phyloP scores from a whole-genome alignment of 345 rosid species.

The Psidium friedrichsthalianum region DNA sequence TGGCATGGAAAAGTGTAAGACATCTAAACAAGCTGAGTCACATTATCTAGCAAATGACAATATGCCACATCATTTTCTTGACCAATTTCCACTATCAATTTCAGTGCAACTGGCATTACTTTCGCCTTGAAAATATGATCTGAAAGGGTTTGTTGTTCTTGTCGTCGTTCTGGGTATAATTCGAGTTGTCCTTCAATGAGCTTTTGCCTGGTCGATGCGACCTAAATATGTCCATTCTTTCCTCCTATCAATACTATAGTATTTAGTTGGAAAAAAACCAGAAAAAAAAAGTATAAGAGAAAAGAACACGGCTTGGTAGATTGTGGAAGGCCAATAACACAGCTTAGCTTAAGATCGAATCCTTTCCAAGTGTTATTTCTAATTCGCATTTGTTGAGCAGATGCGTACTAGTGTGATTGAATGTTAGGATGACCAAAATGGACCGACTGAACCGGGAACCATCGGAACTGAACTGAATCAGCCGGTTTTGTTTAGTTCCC shows the following conservation, averaged over 20 bases:
- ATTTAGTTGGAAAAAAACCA: not conserved
- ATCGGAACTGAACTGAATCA: too few relatives aligned
- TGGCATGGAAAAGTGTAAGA: not conserved
- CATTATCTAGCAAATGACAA: not conserved
- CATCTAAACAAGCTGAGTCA: not conserved
- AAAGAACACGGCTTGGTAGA: not conserved
- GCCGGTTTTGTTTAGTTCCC: too few relatives aligned
- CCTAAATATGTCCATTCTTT: not conserved
- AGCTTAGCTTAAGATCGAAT: not conserved
- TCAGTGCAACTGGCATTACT: not conserved
- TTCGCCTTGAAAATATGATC: not conserved
- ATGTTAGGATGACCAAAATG: too few relatives aligned
- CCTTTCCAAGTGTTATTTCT: not conserved
- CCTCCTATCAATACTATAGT: not conserved
- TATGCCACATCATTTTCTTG: not conserved
- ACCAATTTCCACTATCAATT: not conserved
- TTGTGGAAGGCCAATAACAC: not conserved
- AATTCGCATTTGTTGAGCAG: not conserved
- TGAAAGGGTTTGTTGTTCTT: not conserved
- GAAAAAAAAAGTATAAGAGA: not conserved
- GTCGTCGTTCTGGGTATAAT: not conserved
- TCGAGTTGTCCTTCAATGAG: not conserved
- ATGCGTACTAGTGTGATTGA: not conserved
- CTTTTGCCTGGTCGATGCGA: not conserved
- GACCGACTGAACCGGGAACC: too few relatives aligned